phyloP scores from a whole-genome alignment of 2,329 filamentous ascomycete species.

The Drechslerella coelobrocha region DNA sequence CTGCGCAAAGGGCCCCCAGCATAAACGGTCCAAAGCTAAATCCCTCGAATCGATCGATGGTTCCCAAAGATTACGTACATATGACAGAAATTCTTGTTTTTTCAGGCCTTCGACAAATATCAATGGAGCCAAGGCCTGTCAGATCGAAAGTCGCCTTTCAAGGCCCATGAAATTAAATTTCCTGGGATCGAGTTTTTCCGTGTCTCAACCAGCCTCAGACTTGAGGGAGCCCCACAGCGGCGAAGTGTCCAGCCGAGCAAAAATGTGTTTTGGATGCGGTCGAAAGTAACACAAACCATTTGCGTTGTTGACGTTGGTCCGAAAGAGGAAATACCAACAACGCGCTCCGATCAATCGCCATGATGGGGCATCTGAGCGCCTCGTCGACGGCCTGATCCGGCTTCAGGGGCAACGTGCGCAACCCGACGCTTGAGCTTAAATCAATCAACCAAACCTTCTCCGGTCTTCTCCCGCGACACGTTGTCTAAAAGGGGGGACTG shows the following conservation, averaged over 20 bases:
- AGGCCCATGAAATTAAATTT: too few species aligned
- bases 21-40: background rate
- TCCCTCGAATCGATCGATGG: background rate
- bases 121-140: too few species aligned
- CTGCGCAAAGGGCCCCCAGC: background rate
- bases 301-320: conserved; percentile 4
- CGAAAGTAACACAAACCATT: conserved; percentile 19
- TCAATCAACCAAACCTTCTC: background rate
- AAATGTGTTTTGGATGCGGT: background rate
- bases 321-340: conserved; percentile 29
- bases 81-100: too few species aligned
- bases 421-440: background rate
- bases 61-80: background rate
- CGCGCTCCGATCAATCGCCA: conserved; percentile 8
- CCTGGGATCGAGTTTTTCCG: too few species aligned
- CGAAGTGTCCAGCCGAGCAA: background rate
- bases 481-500: background rate
- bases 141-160: too few species aligned
- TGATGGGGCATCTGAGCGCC: background rate
- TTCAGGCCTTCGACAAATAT: too few species aligned
- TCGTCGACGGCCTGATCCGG: conserved; percentile 9
- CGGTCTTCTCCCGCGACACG: background rate
- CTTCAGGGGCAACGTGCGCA: background rate
- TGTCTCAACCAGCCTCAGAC: background rate
- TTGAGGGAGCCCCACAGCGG: background rate